phyloP scores from a whole-genome alignment of 148 eudicot species.

The Heliosperma pusillum region DNA sequence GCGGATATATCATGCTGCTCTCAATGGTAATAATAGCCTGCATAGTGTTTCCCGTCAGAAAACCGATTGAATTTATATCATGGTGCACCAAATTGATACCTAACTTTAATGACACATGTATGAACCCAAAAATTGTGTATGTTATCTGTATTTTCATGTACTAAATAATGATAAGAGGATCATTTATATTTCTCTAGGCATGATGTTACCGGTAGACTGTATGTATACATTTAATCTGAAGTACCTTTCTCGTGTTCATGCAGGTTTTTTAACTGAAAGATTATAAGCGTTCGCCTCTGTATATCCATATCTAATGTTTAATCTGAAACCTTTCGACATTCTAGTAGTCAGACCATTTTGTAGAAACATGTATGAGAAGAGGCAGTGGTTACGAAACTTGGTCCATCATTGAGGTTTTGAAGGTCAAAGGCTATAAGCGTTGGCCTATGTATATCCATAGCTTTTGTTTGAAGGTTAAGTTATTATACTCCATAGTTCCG shows the following conservation, averaged over 20 bases:
- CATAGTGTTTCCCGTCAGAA: slow-evolving; percentile 87
- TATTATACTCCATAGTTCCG: neutral
- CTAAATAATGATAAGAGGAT: slow-evolving; percentile 1
- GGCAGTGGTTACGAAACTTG: neutral
- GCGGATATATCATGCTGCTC: slow-evolving; percentile 85
- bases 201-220: neutral
- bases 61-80: slow-evolving; percentile 70
- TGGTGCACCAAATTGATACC: slow-evolving; percentile 41
- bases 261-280: slow-evolving; percentile 68
- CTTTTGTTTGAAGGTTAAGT: neutral
- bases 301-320: slow-evolving; percentile 36
- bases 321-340: slow-evolving; percentile 5
- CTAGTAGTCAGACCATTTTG: neutral
- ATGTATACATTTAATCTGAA: slow-evolving; percentile 55
- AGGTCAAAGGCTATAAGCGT: neutral
- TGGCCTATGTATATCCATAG: neutral
- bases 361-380: neutral
- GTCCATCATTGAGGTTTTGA: neutral
- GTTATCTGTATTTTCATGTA: slow-evolving; percentile 28
- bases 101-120: slow-evolving; percentile 4
- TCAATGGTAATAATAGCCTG: slow-evolving; percentile 84
- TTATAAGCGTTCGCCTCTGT: slow-evolving; percentile 57
- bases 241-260: slow-evolving; percentile 68
- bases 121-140: slow-evolving; percentile 7
- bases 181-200: slow-evolving; percentile 14